phyloP scores from a whole-genome alignment of 257 asterid genomes.

The Solanum dulcamara region DNA sequence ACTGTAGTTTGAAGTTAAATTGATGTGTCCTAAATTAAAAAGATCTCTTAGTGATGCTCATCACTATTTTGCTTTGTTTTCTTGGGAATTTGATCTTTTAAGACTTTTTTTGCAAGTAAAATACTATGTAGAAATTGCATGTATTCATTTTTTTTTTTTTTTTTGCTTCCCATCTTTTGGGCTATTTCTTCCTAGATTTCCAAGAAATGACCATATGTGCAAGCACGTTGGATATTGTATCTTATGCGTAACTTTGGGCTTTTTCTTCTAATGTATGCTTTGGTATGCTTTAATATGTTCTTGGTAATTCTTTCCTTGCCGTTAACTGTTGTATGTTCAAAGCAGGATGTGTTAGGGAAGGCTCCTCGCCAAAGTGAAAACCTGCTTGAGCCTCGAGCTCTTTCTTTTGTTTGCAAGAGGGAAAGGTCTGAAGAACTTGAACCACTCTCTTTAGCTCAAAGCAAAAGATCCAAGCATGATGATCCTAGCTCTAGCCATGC shows the following conservation, averaged over 20 bases:
- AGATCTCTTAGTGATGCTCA: background rate
- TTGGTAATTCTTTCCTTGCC: background rate
- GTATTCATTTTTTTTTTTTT: too few species aligned
- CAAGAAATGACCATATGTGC: too few species aligned
- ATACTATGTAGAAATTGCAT: too few species aligned
- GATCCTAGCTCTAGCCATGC: conserved; percentile 82
- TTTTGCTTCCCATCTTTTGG: too few species aligned
- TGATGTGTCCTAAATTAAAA: too few species aligned
- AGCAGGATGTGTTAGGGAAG: conserved; percentile 32
- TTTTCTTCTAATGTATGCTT: background rate
- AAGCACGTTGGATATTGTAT: background rate
- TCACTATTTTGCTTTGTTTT: background rate
- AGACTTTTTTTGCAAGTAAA: too few species aligned
- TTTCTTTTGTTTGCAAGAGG: conserved; percentile 64
- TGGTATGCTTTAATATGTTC: background rate
- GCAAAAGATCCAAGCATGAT: conserved; percentile 58
- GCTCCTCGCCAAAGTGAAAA: conserved; percentile 38
- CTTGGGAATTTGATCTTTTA: background rate
- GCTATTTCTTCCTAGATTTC: too few species aligned
- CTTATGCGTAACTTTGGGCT: background rate
- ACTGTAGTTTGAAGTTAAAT: background rate
- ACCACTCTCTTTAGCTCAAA: conserved; percentile 49
- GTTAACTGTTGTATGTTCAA: background rate
- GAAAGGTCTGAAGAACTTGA: conserved; percentile 68
- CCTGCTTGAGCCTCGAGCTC: conserved; percentile 19